These are phyloP conservation scores for Alternaria metachromatica DNA, from an alignment of 2,329 filamentous ascomycete species.

Conservation along the genomic window DNA sequence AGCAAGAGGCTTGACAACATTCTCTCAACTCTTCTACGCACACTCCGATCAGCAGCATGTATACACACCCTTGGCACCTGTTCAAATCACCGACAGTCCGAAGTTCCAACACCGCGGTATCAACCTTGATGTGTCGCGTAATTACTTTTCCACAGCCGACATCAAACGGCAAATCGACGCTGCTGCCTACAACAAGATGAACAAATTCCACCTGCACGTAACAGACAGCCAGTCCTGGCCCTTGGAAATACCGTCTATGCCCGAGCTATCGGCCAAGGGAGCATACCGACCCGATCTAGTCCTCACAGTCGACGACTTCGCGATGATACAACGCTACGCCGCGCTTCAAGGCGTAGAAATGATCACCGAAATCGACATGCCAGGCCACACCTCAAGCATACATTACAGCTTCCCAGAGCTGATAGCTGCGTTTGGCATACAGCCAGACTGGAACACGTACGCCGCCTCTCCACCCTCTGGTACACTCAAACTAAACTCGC, in stretches of 20 bases:
- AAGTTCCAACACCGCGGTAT: slow-evolving; percentile 79
- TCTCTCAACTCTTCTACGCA: slow-evolving; percentile 79
- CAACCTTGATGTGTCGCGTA: slow-evolving; percentile 78
- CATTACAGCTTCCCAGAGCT: slow-evolving; percentile 72
- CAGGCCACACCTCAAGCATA: slow-evolving; percentile 76
- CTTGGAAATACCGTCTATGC: slow-evolving; percentile 76
- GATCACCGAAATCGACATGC: slow-evolving; percentile 80
- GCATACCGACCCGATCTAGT: slow-evolving; percentile 72
- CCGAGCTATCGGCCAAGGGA: slow-evolving; percentile 73
- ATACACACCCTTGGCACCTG: slow-evolving; percentile 75
- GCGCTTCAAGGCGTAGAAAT: slow-evolving; percentile 72
- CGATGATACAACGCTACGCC: slow-evolving; percentile 73
- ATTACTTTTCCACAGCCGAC: slow-evolving; percentile 71
- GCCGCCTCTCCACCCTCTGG: slow-evolving; percentile 63
- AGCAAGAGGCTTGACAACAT: slow-evolving; percentile 75
- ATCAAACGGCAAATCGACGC: slow-evolving; percentile 80
- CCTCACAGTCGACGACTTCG: slow-evolving; percentile 71
- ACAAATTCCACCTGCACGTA: slow-evolving; percentile 79
- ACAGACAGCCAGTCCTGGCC: slow-evolving; percentile 89
- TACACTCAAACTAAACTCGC: slow-evolving; percentile 77
- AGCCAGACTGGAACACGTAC: slow-evolving; percentile 61
- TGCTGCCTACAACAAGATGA: slow-evolving; percentile 80
- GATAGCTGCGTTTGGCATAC: slow-evolving; percentile 67
- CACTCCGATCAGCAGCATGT: slow-evolving; percentile 63
- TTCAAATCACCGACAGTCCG: slow-evolving; percentile 75